phyloP scores from a whole-genome alignment of 1,284 basidiomycete genomes.

The Ustilago shanxiensis region DNA sequence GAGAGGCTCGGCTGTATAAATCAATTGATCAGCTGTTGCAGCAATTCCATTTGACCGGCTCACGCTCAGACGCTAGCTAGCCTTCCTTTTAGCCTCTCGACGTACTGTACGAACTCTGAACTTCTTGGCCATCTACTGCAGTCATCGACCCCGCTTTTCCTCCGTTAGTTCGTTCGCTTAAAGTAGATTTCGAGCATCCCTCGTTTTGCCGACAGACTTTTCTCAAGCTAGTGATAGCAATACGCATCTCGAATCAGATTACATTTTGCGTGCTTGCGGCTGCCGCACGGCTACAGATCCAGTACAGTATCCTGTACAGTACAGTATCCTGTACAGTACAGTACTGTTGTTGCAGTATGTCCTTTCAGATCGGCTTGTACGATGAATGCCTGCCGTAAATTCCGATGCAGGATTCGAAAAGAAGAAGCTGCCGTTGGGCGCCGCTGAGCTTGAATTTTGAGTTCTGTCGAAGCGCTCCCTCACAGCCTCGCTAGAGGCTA shows the following conservation, averaged over 20 bases:
- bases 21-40: not conserved
- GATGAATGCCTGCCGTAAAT: not conserved
- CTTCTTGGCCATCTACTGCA: not conserved
- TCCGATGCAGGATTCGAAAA: not conserved
- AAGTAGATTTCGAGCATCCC: not conserved
- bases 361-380: too few species aligned
- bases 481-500: not conserved
- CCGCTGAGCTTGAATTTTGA: constrained; percentile 1
- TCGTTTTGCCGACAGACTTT: constrained; percentile 1
- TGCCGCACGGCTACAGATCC: not conserved
- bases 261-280: too few species aligned
- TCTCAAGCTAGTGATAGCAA: not conserved
- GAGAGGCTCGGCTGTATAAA: constrained; percentile 2
- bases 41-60: not conserved
- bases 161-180: constrained; percentile 5
- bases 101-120: too few species aligned
- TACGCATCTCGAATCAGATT: too few species aligned
- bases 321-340: too few species aligned
- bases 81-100: too few species aligned
- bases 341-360: not conserved
- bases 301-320: too few species aligned
- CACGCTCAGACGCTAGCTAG: too few species aligned
- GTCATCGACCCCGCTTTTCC: not conserved
- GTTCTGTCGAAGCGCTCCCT: not conserved
- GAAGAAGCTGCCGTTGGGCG: constrained; percentile 7